A percentile compares a stretch with the other conserved stretches of the same genome.
These are phyloP conservation scores for Umbelopsis isabellina DNA, from an alignment of 192 early-diverging fungal species.

Conservation along the genomic window DNA sequence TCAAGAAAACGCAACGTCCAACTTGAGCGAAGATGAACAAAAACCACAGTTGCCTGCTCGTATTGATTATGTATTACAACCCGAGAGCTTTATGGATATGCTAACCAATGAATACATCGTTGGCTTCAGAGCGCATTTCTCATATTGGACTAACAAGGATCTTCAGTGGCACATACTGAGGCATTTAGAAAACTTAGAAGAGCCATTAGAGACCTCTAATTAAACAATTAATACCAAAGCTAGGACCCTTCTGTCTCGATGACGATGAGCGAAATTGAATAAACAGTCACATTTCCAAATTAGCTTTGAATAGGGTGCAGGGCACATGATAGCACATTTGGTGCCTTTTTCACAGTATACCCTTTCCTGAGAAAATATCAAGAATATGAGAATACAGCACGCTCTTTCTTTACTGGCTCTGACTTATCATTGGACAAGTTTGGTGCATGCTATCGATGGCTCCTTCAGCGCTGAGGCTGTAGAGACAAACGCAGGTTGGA, in stretches of 20 bases:
- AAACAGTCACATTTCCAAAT: too few species aligned
- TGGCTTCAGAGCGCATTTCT: conserved; percentile 58
- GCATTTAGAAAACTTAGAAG: conserved; percentile 32
- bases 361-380: too few species aligned
- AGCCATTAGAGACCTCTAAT: not conserved
- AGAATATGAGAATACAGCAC: too few species aligned
- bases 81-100: conserved; percentile 54
- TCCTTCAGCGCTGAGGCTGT: too few species aligned
- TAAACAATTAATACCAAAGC: not conserved
- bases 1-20: not conserved
- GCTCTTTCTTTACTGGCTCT: too few species aligned
- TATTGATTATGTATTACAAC: conserved; percentile 54
- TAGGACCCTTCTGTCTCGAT: too few species aligned
- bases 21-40: conserved; percentile 4
- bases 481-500: too few species aligned
- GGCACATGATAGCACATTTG: too few species aligned
- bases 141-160: conserved; percentile 60
- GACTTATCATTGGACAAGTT: too few species aligned
- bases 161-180: conserved; percentile 43
- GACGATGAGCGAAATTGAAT: not conserved
- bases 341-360: too few species aligned
- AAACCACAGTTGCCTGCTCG: conserved; percentile 32
- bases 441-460: too few species aligned
- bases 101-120: conserved; percentile 59
- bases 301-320: too few species aligned